phyloP scores from a whole-genome alignment of 768 basidiomycete genomes.

The Trametes maxima region DNA sequence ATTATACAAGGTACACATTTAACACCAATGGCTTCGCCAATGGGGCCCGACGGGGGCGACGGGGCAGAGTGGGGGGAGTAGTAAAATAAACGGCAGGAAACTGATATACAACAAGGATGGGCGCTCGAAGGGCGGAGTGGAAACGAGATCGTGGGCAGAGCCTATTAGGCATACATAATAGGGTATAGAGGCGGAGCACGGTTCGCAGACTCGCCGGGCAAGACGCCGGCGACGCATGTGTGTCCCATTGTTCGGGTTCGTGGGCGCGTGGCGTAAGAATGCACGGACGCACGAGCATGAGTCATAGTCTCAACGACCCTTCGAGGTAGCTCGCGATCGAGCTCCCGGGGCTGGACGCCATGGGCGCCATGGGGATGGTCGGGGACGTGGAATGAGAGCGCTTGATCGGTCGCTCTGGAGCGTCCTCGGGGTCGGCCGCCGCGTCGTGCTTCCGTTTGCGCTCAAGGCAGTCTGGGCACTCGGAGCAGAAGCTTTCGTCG shows the following conservation, averaged over 20 bases:
- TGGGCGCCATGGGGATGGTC: background rate
- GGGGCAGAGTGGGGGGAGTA: background rate
- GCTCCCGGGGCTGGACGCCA: slow-evolving; percentile 9
- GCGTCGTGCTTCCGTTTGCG: slow-evolving; percentile 13
- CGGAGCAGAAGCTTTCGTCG: slow-evolving; percentile 32
- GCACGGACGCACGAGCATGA: background rate
- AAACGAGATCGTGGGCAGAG: background rate
- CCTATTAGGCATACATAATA: background rate
- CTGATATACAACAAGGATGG: background rate
- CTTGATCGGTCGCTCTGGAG: slow-evolving; percentile 19
- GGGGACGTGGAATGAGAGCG: slow-evolving; percentile 20
- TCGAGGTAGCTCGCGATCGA: slow-evolving; percentile 15
- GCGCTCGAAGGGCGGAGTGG: background rate
- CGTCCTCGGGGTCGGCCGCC: slow-evolving; percentile 8
- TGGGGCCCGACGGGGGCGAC: background rate
- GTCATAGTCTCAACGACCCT: slow-evolving; percentile 15
- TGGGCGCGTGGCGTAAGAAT: background rate
- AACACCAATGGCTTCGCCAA: too few relatives aligned
- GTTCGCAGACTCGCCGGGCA: too few relatives aligned
- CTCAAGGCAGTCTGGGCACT: slow-evolving; percentile 30
- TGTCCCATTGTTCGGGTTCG: too few relatives aligned
- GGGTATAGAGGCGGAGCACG: background rate
- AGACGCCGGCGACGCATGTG: too few relatives aligned
- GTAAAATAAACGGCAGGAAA: background rate
- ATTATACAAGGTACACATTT: background rate